Conservation (phyloP, 2,329 filamentous ascomycete genomes). For the Botrytis tulipae region DNA sequence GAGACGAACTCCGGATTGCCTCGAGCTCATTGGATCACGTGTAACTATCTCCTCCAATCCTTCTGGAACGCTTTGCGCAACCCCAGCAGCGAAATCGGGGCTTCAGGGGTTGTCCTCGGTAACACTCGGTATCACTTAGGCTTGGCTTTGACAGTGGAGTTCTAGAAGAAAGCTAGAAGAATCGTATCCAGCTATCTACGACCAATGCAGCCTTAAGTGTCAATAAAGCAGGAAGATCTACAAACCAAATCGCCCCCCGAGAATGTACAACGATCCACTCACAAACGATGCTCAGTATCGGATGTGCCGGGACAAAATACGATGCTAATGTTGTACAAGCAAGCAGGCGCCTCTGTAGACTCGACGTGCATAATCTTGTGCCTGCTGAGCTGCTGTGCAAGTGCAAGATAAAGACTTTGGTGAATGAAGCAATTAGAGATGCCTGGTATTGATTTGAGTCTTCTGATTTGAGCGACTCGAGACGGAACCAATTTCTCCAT, state of each 20-base stretch:
- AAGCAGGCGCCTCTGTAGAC: background rate
- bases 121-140: background rate
- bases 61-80: background rate
- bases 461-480: background rate
- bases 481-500: background rate
- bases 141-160: background rate
- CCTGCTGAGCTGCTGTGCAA: constrained; percentile 15
- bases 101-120: background rate
- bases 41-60: background rate
- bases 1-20: background rate
- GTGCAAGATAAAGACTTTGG: background rate
- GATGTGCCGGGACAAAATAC: background rate
- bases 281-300: background rate
- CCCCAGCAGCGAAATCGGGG: constrained; percentile 5
- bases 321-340: background rate
- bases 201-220: constrained; percentile 1
- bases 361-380: constrained; percentile 8
- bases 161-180: constrained; percentile 15
- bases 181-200: background rate
- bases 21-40: constrained; percentile 3
- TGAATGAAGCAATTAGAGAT: background rate
- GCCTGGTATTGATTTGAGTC: background rate
- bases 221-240: constrained; percentile 6
- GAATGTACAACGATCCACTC: background rate
- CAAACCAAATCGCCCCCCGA: background rate